These are phyloP conservation scores for Claviceps sp. DNA, from an alignment of 2,329 filamentous ascomycete genomes.

Conservation along the genomic window DNA sequence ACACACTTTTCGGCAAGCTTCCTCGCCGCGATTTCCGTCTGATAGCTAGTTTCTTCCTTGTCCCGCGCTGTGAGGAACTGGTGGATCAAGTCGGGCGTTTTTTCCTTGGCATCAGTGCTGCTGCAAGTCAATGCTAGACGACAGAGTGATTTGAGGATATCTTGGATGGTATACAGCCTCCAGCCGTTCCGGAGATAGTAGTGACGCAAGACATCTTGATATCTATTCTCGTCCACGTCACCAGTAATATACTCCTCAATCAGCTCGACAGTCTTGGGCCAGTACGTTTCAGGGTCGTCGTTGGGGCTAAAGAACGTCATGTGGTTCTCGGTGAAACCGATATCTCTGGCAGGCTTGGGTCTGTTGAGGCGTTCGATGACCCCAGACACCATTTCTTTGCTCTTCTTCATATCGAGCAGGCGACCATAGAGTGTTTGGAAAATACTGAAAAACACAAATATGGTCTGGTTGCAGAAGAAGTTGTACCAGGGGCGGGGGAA, in stretches of 20 bases:
- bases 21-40: constrained; percentile 77
- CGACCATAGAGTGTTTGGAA: constrained; percentile 85
- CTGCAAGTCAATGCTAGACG: constrained; percentile 74
- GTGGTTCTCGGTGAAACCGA: constrained; percentile 70
- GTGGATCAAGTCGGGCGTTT: constrained; percentile 79
- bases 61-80: constrained; percentile 74
- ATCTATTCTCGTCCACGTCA: constrained; percentile 67
- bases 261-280: constrained; percentile 71
- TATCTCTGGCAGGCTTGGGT: constrained; percentile 67
- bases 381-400: constrained; percentile 57
- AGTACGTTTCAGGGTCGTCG: constrained; percentile 55
- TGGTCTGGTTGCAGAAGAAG: constrained; percentile 79
- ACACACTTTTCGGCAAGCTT: constrained; percentile 87
- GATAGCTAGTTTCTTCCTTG: constrained; percentile 74
- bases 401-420: constrained; percentile 69
- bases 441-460: constrained; percentile 90
- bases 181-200: constrained; percentile 87
- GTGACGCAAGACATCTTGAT: constrained; percentile 81
- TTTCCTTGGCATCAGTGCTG: constrained; percentile 78
- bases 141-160: constrained; percentile 68
- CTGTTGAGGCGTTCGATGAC: constrained; percentile 61
- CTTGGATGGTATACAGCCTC: constrained; percentile 86
- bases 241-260: constrained; percentile 77
- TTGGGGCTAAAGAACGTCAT: constrained; percentile 62
- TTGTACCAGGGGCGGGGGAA: constrained; percentile 74